Evolutionary conservation across 202 grass and related monocot genomes (phyloP), one percentile per base, ranked within the genome.

Genomic region (Sporobolus alterniflorus): DNA sequence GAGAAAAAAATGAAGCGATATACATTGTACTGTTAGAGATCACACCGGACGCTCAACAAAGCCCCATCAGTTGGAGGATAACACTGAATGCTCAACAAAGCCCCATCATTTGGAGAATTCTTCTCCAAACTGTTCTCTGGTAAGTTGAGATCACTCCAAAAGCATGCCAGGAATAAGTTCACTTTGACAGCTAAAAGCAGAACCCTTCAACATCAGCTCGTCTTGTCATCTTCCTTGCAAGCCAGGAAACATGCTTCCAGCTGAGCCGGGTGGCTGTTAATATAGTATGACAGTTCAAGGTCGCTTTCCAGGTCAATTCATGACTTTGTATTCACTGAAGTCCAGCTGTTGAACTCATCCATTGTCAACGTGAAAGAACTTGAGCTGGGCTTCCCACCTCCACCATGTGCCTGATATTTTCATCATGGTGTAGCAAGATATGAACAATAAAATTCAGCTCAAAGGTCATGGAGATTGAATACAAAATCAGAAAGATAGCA

Each of bases 331-430:
- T 92, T 89, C 50, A 79, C 84, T 39, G 79, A 84, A 62, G 85
- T 85, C 96, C 93, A 98, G 41, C 67, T 40, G 36, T 96, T 99
- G 83, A 92, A 94, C 22, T 96, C 96, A 6, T 94, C 93, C 96
- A 99, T 94, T 87, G 81, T 99, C 82, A 99, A 83, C 7, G 84
- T 51, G 4, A 96, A 94, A 16, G 93, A 99, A 77, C 93, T 99
- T 78, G 93, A 99, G 61, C 80, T 83, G 17, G 39, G 33, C 69
- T 92, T 93, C 66, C 93, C 91, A 52, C 89, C 96, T 60, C 91
- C 91, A 33, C 96, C 96, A 61, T 95, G 92, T 30, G 79, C 96
- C 93, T 98, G 76, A 9, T 24, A 77, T 52, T 63, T 82, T 39
- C 51, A 28, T 39, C 51, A 28, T 18, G 24, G 78, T 61, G 24